phyloP scores from a whole-genome alignment of 2,329 filamentous ascomycete genomes.

The Bipolaris oryzae region DNA sequence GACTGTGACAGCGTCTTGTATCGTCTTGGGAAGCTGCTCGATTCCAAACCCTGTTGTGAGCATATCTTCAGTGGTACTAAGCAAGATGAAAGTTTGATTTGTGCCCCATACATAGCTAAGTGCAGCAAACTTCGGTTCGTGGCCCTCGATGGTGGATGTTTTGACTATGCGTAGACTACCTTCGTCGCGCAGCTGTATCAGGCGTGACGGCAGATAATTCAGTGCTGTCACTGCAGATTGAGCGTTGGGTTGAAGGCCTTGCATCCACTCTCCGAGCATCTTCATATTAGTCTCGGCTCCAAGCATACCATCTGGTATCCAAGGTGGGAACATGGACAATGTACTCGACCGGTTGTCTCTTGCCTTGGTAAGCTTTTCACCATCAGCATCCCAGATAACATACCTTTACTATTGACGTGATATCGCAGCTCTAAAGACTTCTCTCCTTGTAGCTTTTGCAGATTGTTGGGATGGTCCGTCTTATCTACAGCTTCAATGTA shows the following conservation, averaged over 20 bases:
- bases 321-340: not conserved
- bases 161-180: not conserved
- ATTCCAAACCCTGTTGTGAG: conserved; percentile 1
- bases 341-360: not conserved
- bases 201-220: not conserved
- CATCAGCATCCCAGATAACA: not conserved
- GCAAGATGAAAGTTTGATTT: conserved; percentile 8
- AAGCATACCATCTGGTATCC: not conserved
- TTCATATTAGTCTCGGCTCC: not conserved
- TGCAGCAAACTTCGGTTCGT: conserved; percentile 2
- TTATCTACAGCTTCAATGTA: conserved; percentile 6
- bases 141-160: not conserved
- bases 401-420: not conserved
- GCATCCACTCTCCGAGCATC: not conserved
- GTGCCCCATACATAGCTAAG: conserved; percentile 15
- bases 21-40: conserved; percentile 14
- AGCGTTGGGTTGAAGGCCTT: not conserved
- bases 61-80: not conserved
- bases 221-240: not conserved
- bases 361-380: not conserved
- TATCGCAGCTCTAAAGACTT: not conserved
- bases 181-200: not conserved
- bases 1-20: conserved; percentile 16
- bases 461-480: not conserved
- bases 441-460: not conserved